Evolutionary conservation across 176 grass and related monocot species (phyloP).

Genomic region (Phyllostachys edulis): DNA sequence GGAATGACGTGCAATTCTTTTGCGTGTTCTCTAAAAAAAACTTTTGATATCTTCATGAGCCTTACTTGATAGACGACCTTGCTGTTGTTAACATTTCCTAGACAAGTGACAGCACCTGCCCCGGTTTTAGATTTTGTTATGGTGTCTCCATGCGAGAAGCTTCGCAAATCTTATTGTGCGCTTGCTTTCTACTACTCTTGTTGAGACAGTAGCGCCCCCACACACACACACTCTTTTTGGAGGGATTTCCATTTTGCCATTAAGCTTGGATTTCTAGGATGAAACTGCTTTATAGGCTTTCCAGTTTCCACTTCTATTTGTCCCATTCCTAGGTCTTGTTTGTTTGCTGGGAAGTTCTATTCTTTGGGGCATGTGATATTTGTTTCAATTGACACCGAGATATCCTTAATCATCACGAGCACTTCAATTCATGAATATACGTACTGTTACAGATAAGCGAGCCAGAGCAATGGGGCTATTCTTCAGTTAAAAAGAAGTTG

Average conservation of each 20-base stretch:
- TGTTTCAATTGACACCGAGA: slow-evolving; percentile 19
- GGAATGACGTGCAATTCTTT: no score
- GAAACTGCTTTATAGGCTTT: slow-evolving; percentile 10
- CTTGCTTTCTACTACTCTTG: neutral
- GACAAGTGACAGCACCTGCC: neutral
- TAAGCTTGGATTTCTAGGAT: slow-evolving; percentile 14
- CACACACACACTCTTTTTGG: neutral
- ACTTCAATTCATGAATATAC: slow-evolving; percentile 34
- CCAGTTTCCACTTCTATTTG: neutral
- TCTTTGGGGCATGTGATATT: slow-evolving; percentile 1
- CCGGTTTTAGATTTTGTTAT: slow-evolving; percentile 11
- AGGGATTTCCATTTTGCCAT: neutral
- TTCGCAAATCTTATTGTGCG: slow-evolving; percentile 10
- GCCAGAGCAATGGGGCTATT: slow-evolving; percentile 72
- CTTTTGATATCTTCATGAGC: slow-evolving; percentile 10
- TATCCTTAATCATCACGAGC: neutral
- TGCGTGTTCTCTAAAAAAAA: no score
- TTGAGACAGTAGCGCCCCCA: neutral
- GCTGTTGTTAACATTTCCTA: neutral
- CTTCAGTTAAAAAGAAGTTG: slow-evolving; percentile 70
- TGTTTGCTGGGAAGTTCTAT: neutral
- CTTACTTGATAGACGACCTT: neutral
- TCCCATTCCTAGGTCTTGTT: slow-evolving; percentile 2
- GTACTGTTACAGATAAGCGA: slow-evolving; percentile 73
- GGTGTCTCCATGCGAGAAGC: neutral